Base-by-base conservation (phyloP, 83 land plant species). In the Thuja plicata region DNA sequence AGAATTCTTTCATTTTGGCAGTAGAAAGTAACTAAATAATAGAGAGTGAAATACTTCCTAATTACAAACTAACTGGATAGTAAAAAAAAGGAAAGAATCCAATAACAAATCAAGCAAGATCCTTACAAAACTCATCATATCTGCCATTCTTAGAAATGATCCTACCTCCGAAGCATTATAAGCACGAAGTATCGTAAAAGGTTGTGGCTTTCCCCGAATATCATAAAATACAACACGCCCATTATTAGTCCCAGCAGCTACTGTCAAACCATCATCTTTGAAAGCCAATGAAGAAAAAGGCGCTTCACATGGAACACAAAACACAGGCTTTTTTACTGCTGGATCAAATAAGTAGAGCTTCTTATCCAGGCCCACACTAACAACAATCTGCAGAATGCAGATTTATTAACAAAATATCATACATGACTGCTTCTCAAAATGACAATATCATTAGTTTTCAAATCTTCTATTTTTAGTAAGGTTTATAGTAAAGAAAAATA, bases 191-290 rank as follows among this genome's bases (percentile, higher is more conserved):
- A 98, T 94, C 41, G 95, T 96, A 71, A 95, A 89, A 6, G 99
- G 98, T 80, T 98, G 97, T 35, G 96, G 96, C 80, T 96, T 97
- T 62, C 96, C 97, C 32, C 99, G 98, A 62, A 98, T 92, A 88
- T 98, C 99, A 94, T 97, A 98, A 83, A 98, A 98, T 66, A 97
- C 98, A 35, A 98, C 94, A 38, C 95, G 89, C 8, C 99, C 99
- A 94, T 86, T 94, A 80, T 94, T 97, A 89, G 99, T 98, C 48
- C 99, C 99, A 87, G 99, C 99, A 84, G 99, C 98, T 79, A 98
- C 55, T 60, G 91, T 92, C 90, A 85, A 92, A 83, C 98, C 99
- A 92, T 97, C 99, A 90, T 98, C 99, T 89, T 92, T 95, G 87
- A 94, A 94, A 85, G 96, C 97, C 88, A 98, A 41, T 41, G 99